phyloP scores from a whole-genome alignment of 495 filamentous ascomycete species.

The Xylaria bambusicola region DNA sequence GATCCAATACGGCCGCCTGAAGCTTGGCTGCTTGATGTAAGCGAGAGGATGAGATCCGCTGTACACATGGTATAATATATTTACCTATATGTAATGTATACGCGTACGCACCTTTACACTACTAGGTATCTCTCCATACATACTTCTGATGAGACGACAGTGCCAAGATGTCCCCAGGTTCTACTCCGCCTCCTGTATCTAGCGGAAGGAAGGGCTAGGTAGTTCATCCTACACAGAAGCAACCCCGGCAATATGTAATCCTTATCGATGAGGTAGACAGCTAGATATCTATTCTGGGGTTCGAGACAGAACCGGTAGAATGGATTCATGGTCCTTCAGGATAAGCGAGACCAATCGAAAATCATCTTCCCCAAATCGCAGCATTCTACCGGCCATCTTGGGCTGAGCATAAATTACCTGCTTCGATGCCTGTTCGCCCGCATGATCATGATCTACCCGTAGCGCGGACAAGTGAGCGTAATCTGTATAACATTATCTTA shows the following conservation, averaged over 20 bases:
- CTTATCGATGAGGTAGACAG: neutral
- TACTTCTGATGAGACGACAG: too few species aligned
- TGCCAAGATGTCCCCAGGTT: too few species aligned
- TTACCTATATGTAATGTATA: too few species aligned
- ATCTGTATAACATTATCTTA: too few species aligned
- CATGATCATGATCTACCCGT: neutral
- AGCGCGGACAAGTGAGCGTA: neutral
- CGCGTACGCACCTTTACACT: too few species aligned
- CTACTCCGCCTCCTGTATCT: too few species aligned
- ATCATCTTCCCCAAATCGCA: neutral
- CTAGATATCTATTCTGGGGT: neutral
- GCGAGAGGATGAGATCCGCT: too few species aligned
- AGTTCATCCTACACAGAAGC: neutral
- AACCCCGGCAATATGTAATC: neutral
- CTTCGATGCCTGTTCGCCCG: neutral
- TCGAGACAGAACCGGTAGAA: constrained; percentile 8
- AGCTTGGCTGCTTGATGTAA: too few species aligned
- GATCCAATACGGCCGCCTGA: too few species aligned
- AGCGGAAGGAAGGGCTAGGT: neutral
- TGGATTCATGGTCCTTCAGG: constrained; percentile 11
- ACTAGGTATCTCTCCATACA: too few species aligned
- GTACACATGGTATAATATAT: too few species aligned
- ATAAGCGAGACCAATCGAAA: neutral
- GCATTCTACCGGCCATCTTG: too few species aligned
- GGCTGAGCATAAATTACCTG: neutral